Conservation (phyloP, 2,329 filamentous ascomycete genomes). For the Drechmeria coniospora region DNA sequence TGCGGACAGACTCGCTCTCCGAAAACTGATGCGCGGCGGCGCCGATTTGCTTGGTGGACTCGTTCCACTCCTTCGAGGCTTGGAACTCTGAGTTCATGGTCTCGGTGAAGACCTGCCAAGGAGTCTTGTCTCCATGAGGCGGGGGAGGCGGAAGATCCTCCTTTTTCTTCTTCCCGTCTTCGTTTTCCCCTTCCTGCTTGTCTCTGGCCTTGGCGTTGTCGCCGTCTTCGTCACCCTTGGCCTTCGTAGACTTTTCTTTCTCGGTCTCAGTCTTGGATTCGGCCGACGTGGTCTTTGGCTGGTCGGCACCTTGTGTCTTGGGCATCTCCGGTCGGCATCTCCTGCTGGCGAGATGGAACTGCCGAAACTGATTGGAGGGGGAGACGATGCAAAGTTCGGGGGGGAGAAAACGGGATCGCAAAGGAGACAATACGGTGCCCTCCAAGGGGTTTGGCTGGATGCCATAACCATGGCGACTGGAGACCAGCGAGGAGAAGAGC, state of each 20-base stretch:
- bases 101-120: slow-evolving; percentile 97
- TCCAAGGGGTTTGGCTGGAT: slow-evolving; percentile 12
- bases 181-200: slow-evolving; percentile 29
- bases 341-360: slow-evolving; percentile 17
- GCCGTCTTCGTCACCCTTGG: slow-evolving; percentile 22
- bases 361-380: slow-evolving; percentile 16
- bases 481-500: slow-evolving; percentile 15
- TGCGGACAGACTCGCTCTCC: slow-evolving; percentile 81
- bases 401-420: slow-evolving; percentile 30
- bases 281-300: slow-evolving; percentile 20
- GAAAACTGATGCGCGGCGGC: slow-evolving; percentile 81
- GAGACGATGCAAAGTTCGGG: slow-evolving; percentile 17
- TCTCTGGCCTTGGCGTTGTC: slow-evolving; percentile 31
- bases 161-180: slow-evolving; percentile 45
- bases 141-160: slow-evolving; percentile 69
- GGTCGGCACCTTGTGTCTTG: slow-evolving; percentile 9
- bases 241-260: slow-evolving; percentile 28
- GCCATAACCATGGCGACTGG: slow-evolving; percentile 12
- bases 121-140: slow-evolving; percentile 95
- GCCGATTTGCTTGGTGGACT: slow-evolving; percentile 88
- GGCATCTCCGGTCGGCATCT: slow-evolving; percentile 19
- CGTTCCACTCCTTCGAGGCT: slow-evolving; percentile 97
- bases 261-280: slow-evolving; percentile 20
- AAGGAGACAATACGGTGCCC: slow-evolving; percentile 17
- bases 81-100: slow-evolving; percentile 92